These are phyloP conservation scores for Arxiozyma telluris DNA, from an alignment of 1,139 yeast genomes.

Conservation along the genomic window DNA sequence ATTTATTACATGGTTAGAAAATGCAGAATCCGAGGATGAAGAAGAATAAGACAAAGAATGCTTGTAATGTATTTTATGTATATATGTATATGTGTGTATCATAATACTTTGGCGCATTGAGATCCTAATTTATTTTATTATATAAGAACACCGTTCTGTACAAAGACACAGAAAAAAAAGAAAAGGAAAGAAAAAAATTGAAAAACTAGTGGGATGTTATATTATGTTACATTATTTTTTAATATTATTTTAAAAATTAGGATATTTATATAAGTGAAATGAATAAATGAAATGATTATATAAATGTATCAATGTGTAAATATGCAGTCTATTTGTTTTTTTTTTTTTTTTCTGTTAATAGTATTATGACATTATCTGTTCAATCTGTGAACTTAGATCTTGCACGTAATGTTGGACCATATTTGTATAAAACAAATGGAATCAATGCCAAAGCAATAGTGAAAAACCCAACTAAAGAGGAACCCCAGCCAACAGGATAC, in stretches of 20 bases:
- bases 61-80: not conserved
- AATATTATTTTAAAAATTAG: too few species aligned
- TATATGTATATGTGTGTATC: not conserved
- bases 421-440: constrained; percentile 40
- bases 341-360: too few species aligned
- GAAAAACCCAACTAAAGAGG: constrained; percentile 40
- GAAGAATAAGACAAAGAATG: constrained; percentile 27
- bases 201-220: too few species aligned
- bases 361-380: not conserved
- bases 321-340: not conserved
- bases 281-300: not conserved
- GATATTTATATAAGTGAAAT: too few species aligned
- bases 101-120: not conserved
- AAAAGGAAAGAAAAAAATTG: too few species aligned
- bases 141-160: not conserved
- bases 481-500: constrained; percentile 52
- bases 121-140: not conserved
- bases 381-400: constrained; percentile 7
- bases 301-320: not conserved
- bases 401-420: constrained; percentile 41
- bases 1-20: constrained; percentile 86
- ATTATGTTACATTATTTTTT: too few species aligned
- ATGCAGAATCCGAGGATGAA: constrained; percentile 67
- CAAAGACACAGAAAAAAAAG: not conserved
- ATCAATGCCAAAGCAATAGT: constrained; percentile 37